Percentiles rank a stretch among this genome's conserved stretches.
Conservation (phyloP, 208 protist genomes). For the Porcisia hertigi region DNA sequence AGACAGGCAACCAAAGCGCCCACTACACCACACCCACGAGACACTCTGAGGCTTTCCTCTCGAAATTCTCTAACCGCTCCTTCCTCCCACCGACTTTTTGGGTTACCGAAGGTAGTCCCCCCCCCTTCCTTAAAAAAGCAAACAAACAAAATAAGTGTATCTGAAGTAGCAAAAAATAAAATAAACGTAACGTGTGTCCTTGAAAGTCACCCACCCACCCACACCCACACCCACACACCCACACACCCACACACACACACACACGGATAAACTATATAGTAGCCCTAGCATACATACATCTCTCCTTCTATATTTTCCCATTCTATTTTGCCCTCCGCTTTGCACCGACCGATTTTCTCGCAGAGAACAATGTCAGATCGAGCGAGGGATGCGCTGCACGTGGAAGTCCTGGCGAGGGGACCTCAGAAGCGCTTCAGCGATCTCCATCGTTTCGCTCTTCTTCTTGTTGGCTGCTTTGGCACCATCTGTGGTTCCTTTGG, state of each 20-base stretch:
- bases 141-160: not conserved
- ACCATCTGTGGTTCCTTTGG: conserved; percentile 44
- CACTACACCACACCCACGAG: too few species aligned
- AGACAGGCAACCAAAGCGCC: not conserved
- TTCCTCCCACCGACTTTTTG: not conserved
- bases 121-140: not conserved
- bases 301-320: not conserved
- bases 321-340: not conserved
- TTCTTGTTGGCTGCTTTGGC: conserved; percentile 44
- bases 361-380: not conserved
- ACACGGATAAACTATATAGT: too few species aligned
- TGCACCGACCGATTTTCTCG: not conserved
- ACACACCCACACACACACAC: too few species aligned
- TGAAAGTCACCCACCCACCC: too few species aligned
- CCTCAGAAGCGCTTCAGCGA: conserved; percentile 34
- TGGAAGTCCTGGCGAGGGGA: conserved; percentile 16
- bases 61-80: not conserved
- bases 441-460: conserved; percentile 35
- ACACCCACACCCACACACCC: too few species aligned
- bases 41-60: too few species aligned
- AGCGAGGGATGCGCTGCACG: not conserved
- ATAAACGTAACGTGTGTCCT: too few species aligned
- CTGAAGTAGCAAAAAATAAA: too few species aligned
- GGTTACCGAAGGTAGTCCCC: not conserved
- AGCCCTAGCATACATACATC: too few species aligned